Evolutionary conservation across 1,284 basidiomycete species (phyloP), one percentile per base, ranked within the genome.

Genomic region (Microstroma glucosiphilum): DNA sequence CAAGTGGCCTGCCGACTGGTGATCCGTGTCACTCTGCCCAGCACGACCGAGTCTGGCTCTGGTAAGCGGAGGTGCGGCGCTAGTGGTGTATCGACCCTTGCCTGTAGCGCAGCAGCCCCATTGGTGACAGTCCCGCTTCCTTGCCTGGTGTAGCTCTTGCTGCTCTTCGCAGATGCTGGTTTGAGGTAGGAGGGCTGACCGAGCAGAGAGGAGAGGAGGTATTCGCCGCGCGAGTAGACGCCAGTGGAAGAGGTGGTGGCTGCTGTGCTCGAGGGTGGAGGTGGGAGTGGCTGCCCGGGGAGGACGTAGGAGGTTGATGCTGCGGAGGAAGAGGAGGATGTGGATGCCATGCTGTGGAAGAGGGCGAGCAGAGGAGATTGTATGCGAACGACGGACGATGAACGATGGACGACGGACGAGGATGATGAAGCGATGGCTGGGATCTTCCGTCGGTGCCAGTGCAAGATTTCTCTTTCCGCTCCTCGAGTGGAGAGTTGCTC

Each of bases 1-100:
- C 97, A 80, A 60, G 87, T 85, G 1, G 94, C 94, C 80, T 96
- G 91, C 62, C 87, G 82, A 0, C 93, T 89, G 0, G 90, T 91
- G 30, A 97, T 83, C 12, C 93, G 87, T 6, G 89, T 90, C 25
- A 97, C 84, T 59, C 86, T 86, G 17, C 90, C 91, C 37, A 93
- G 55, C 40, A 77, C 72, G 26, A 64, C 68, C n/a, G 70, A 71
- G n/a, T 68, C 69, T 0, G 73, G 69, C 6, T 42, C 53, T 0
- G 74, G 76, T 2, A 76, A 64, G 19, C 75, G 69, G 30, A 71
- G 70, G 1, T 69, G 69, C 2, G 69, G 68, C 40, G 67, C 65
- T 0, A 63, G 61, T 2, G 71, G 68, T 1, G 37, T 43, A 26
- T 69, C 61, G 9, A 55, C 23, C 3, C 37, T 43, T 37, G n/a